phyloP scores from a whole-genome alignment of 768 basidiomycete species.

The Hericium erinaceus region DNA sequence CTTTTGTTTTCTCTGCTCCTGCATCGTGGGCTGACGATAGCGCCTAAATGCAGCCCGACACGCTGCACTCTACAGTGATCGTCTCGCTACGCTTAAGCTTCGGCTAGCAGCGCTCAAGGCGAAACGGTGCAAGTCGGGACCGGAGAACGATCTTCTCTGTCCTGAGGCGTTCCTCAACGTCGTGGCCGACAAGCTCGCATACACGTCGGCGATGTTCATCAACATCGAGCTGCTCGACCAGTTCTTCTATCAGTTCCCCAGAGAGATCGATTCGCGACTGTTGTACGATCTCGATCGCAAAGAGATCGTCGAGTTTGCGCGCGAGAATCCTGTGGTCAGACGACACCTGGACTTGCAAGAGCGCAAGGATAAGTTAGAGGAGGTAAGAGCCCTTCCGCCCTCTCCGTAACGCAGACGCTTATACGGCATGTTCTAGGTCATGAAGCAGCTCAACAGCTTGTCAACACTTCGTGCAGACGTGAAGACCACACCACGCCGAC shows the following conservation, averaged over 20 bases:
- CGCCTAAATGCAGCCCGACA: slow-evolving; percentile 58
- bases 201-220: slow-evolving; percentile 97
- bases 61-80: slow-evolving; percentile 81
- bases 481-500: slow-evolving; percentile 61
- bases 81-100: slow-evolving; percentile 75
- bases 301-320: slow-evolving; percentile 86
- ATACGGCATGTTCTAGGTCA: slow-evolving; percentile 46
- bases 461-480: slow-evolving; percentile 82
- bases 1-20: not conserved
- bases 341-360: slow-evolving; percentile 91
- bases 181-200: slow-evolving; percentile 92
- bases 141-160: slow-evolving; percentile 83
- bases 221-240: slow-evolving; percentile 97
- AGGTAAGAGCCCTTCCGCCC: slow-evolving; percentile 36
- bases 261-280: slow-evolving; percentile 91
- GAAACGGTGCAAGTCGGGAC: slow-evolving; percentile 80
- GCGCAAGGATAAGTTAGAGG: slow-evolving; percentile 94
- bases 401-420: not conserved
- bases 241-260: slow-evolving; percentile 99
- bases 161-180: slow-evolving; percentile 96
- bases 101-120: slow-evolving; percentile 82
- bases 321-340: slow-evolving; percentile 87
- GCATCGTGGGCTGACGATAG: not conserved
- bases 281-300: slow-evolving; percentile 88
- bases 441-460: slow-evolving; percentile 90